These are phyloP conservation scores for Centella asiatica DNA, from an alignment of 129 eudicot species.

Conservation along the genomic window DNA sequence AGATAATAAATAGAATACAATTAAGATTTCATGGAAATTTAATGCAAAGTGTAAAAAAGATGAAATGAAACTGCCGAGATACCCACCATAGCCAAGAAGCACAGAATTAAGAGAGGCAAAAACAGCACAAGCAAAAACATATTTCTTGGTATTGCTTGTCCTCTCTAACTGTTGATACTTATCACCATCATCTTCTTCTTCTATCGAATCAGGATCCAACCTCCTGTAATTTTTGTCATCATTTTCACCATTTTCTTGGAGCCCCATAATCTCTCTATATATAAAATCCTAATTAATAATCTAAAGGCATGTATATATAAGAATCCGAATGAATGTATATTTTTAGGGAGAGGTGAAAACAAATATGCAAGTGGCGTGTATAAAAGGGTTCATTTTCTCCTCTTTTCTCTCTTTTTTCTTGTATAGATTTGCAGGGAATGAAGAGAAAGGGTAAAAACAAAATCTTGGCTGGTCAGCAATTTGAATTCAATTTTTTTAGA, in stretches of 20 bases:
- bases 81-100: constrained; percentile 70
- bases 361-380: background rate
- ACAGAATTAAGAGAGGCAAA: constrained; percentile 75
- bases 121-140: constrained; percentile 69
- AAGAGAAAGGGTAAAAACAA: background rate
- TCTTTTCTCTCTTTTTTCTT: background rate
- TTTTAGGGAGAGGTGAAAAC: background rate
- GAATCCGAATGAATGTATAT: background rate
- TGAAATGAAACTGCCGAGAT: background rate
- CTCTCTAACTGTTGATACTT: constrained; percentile 19
- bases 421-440: background rate
- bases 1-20: background rate
- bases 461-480: background rate
- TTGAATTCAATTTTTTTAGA: background rate
- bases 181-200: constrained; percentile 31
- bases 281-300: background rate
- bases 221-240: constrained; percentile 49
- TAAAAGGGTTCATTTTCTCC: background rate
- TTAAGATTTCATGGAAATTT: background rate
- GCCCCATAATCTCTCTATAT: constrained; percentile 6
- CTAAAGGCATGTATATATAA: background rate
- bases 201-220: constrained; percentile 42
- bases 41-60: background rate
- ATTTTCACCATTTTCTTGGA: constrained; percentile 39
- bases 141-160: constrained; percentile 37